Base-by-base conservation (phyloP, 2,329 filamentous ascomycete genomes). In the Trichoderma polysporum region DNA sequence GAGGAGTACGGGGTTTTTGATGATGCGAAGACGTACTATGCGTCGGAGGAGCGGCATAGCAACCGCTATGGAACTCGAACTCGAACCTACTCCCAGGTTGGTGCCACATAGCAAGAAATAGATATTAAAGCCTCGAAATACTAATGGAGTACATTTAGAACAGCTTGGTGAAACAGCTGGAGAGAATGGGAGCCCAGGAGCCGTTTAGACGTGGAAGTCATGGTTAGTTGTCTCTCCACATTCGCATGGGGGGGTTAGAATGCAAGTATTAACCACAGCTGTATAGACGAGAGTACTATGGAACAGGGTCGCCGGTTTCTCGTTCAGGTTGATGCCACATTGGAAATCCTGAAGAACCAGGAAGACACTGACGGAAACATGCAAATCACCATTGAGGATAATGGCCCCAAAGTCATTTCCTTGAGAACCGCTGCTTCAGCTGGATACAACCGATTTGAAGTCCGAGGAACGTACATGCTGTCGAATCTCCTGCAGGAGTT, bases 311-410 rank as follows among this genome's bases (percentile, higher is more conserved):
- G 92, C 69, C 90, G 90, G 72, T 97, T 97, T 79, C 85, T 97
- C 41, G 89, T 98, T 76, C 87, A 95, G 73, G 94, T 98, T 73
- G 91, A 97, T 57, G 83, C 88, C 25, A 97, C 94, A 0, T 85
- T 97, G 66, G 86, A 93, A 75, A 90, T 87, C 68, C 84, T 99
- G 52, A 84, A 93, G 69, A 87, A 88, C 41, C 91, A 94, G 71
- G 95, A 99, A 78, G 95, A 99, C 75, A 96, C 94, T 33, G 94
- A 99, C 79, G 84, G 87, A 66, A 97, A 99, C 79, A 92, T 93
- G 84, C 94, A 98, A 79, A 99, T 99, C 77, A 99, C 95, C 33
- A 97, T 98, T 73, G 95, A 98, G 76, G 95, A 99, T 80, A 86
- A 88, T 70, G 95, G 95, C 0, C 94, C 95, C 58, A 99, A 98